Evolutionary conservation across 164 flowering plant species (phyloP), one percentile per base, ranked within the genome.

Genomic region (Liquidambar formosana): DNA sequence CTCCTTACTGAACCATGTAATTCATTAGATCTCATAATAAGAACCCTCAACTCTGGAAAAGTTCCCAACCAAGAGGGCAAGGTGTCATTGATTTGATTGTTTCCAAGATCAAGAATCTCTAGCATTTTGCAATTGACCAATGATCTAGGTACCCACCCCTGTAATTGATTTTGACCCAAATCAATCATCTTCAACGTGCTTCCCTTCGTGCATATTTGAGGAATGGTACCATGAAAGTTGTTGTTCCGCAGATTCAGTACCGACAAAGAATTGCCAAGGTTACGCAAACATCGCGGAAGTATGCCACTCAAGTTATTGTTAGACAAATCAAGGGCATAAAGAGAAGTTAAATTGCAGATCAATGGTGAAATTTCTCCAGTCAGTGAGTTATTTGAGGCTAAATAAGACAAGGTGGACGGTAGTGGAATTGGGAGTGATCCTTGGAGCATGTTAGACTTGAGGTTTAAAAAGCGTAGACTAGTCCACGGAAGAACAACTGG

Each of bases 41-140:
- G 73, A 53, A 74, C 73, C 14, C 33, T 48, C n/a, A 74, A 51
- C 18, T 52, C 19, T 5, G 69, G 64, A 22, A 74, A 33, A 27
- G 52, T 19, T 33, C 47, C 64, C 58, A 68, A 62, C 63, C 71
- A 67, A 10, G 15, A 8, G 4, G 76, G 76, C 12, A 73, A 73
- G 0, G 33, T 18, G 2, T 57, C 76, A 12, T 9, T 15, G 0
- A 67, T 16, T 10, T 45, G 12, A 43, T 70, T 75, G n/a, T 70
- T 51, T 0, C 71, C 57, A 14, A 75, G 22, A 25, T 73, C 67
- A 0, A 73, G 52, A 41, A 66, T 12, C 33, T 67, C 28, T 5
- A 73, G 48, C 18, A 10, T 41, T 13, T 13, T 26, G 16, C 65
- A 66, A 16, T 60, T 59, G 8, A 13, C 53, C 71, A 66, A 54